A percentile compares a stretch with the other conserved stretches of the same genome.
phyloP scores from a whole-genome alignment of 2,329 filamentous ascomycete species.

The Clonostachys chloroleuca region DNA sequence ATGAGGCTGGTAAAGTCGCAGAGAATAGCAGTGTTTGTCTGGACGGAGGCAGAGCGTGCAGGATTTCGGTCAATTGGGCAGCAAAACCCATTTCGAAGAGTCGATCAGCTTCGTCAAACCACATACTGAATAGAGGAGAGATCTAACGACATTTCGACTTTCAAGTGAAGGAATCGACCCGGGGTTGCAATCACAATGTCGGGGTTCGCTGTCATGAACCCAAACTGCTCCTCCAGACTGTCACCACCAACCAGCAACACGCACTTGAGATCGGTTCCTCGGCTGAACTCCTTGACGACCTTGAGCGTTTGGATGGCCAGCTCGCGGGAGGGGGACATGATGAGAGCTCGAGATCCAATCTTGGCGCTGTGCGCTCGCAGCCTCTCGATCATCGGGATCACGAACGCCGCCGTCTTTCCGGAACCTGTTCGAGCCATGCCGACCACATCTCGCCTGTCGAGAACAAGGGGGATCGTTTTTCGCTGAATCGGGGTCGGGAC shows the following conservation, averaged over 20 bases:
- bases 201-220: slow-evolving; percentile 87
- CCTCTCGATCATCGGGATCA: slow-evolving; percentile 96
- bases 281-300: slow-evolving; percentile 90
- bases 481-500: slow-evolving; percentile 97
- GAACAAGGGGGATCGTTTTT: slow-evolving; percentile 88
- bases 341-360: slow-evolving; percentile 80
- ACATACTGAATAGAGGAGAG: slow-evolving; percentile 90
- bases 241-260: slow-evolving; percentile 92
- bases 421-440: slow-evolving; percentile 99
- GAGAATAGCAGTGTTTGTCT: slow-evolving; percentile 94
- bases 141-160: slow-evolving; percentile 93
- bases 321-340: slow-evolving; percentile 90
- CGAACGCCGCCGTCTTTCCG: slow-evolving; percentile 96
- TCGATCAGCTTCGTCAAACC: slow-evolving; percentile 95
- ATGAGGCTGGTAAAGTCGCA: slow-evolving; percentile 85
- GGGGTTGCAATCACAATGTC: slow-evolving; percentile 97
- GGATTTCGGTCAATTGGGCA: slow-evolving; percentile 85
- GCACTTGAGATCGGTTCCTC: slow-evolving; percentile 86
- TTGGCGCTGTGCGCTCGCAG: slow-evolving; percentile 83
- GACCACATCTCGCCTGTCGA: slow-evolving; percentile 92
- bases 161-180: slow-evolving; percentile 91
- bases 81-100: slow-evolving; percentile 99
- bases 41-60: slow-evolving; percentile 77
- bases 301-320: slow-evolving; percentile 92
- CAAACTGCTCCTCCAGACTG: slow-evolving; percentile 92